A percentile compares a stretch with the other conserved stretches of the same genome.
phyloP scores from a whole-genome alignment of 2,329 filamentous ascomycete genomes.

The Colletotrichum lupini region DNA sequence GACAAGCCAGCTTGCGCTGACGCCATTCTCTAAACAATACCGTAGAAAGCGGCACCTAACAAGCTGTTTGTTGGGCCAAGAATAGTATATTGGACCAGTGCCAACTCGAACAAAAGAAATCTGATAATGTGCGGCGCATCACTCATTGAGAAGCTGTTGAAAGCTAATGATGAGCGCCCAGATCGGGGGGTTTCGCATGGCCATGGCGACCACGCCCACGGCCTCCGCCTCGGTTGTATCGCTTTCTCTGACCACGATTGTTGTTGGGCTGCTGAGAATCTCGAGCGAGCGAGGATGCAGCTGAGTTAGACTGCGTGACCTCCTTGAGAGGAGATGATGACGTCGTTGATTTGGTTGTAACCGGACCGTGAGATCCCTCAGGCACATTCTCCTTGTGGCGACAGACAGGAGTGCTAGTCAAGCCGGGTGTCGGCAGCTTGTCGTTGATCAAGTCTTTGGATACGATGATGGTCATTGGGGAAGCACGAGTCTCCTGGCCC shows the following conservation, averaged over 20 bases:
- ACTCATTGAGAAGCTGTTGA: too few species aligned
- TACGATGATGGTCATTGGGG: not conserved
- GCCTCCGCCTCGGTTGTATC: constrained; percentile 2
- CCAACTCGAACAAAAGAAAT: not conserved
- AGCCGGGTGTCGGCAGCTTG: not conserved
- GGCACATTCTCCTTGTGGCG: not conserved
- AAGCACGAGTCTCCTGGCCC: not conserved
- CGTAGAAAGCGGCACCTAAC: not conserved
- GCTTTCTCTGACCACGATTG: not conserved
- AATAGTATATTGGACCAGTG: not conserved
- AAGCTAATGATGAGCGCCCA: not conserved
- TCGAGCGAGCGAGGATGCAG: not conserved
- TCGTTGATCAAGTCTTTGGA: not conserved
- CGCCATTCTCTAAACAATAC: constrained; percentile 7
- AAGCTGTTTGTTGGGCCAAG: not conserved
- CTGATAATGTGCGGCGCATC: not conserved
- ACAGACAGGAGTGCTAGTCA: not conserved
- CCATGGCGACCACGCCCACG: constrained; percentile 23
- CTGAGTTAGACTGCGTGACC: not conserved
- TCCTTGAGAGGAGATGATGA: not conserved
- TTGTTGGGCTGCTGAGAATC: constrained; percentile 1
- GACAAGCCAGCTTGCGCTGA: not conserved
- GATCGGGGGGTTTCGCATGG: not conserved
- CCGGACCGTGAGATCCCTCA: not conserved
- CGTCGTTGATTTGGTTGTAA: not conserved